Percentiles rank a stretch among this genome's conserved stretches.
Conservation (phyloP, 164 flowering plant species). For the Aristolochia fimbriata region DNA sequence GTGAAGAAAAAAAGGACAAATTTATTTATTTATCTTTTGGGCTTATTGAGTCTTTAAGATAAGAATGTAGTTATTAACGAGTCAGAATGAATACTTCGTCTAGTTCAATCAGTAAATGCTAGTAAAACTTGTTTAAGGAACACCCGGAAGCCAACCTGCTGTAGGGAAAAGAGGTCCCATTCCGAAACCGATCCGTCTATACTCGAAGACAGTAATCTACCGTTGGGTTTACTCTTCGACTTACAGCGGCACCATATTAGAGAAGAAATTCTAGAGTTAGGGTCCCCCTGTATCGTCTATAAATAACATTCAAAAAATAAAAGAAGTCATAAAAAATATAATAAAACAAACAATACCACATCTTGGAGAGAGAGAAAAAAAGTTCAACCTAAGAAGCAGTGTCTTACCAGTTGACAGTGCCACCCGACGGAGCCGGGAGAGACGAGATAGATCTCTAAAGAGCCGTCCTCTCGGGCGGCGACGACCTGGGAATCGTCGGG, state of each 20-base stretch:
- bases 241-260: constrained; percentile 51
- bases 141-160: constrained; percentile 31
- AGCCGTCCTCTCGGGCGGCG: constrained; percentile 89
- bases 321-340: not conserved
- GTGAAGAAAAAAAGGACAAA: too few relatives aligned
- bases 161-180: constrained; percentile 72
- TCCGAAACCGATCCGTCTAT: constrained; percentile 73
- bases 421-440: constrained; percentile 92
- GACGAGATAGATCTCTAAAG: constrained; percentile 92
- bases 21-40: too few relatives aligned
- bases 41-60: too few relatives aligned
- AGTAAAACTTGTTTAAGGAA: too few relatives aligned
- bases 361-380: not conserved
- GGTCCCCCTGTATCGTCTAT: constrained; percentile 70
- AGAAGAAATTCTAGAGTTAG: constrained; percentile 54
- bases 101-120: too few relatives aligned
- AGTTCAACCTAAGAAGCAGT: not conserved
- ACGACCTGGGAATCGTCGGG: constrained; percentile 75
- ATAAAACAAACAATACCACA: not conserved
- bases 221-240: constrained; percentile 24
- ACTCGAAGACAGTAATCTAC: constrained; percentile 57
- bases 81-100: too few relatives aligned
- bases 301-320: constrained; percentile 2
- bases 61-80: too few relatives aligned
- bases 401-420: constrained; percentile 86